These are phyloP conservation scores for Cyclocybe aegerita DNA, from an alignment of 768 basidiomycete genomes.

Conservation along the genomic window DNA sequence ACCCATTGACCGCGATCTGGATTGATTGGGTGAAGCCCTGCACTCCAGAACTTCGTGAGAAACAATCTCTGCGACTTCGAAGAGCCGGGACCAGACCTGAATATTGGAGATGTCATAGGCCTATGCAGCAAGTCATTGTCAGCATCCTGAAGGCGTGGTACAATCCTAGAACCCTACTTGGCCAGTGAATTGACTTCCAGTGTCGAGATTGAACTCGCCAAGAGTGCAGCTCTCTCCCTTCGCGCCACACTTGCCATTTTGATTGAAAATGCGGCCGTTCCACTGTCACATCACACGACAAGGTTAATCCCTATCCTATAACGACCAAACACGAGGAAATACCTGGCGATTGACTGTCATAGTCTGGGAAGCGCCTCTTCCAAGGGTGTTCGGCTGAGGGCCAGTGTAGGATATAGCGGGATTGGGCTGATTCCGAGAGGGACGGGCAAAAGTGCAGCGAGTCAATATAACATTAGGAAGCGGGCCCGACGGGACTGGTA, in stretches of 20 bases:
- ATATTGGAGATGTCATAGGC: slow-evolving; percentile 46
- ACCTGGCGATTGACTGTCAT: slow-evolving; percentile 29
- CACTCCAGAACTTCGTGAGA: too few relatives aligned
- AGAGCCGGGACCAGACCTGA: slow-evolving; percentile 11
- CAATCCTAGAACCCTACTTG: slow-evolving; percentile 14
- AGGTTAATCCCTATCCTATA: too few relatives aligned
- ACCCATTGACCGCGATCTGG: slow-evolving; percentile 31
- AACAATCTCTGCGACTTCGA: background rate
- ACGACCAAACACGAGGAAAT: background rate
- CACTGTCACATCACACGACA: slow-evolving; percentile 21
- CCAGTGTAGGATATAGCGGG: slow-evolving; percentile 34
- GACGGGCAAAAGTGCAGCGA: background rate
- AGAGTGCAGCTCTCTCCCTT: slow-evolving; percentile 38
- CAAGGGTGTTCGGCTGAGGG: slow-evolving; percentile 29
- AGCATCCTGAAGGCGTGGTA: too few relatives aligned
- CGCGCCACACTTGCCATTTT: slow-evolving; percentile 35
- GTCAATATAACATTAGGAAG: background rate
- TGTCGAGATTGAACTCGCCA: slow-evolving; percentile 40
- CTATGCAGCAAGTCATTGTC: slow-evolving; percentile 10
- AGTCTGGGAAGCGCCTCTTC: slow-evolving; percentile 24
- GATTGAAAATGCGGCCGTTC: slow-evolving; percentile 40
- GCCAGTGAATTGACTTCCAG: slow-evolving; percentile 24
- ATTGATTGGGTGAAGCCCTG: slow-evolving; percentile 39
- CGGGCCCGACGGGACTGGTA: background rate
- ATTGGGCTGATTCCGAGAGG: slow-evolving; percentile 19